Percentiles rank a stretch among this genome's conserved stretches.
Conservation (phyloP, 2,329 filamentous ascomycete genomes). For the Coniochaeta ligniaria region DNA sequence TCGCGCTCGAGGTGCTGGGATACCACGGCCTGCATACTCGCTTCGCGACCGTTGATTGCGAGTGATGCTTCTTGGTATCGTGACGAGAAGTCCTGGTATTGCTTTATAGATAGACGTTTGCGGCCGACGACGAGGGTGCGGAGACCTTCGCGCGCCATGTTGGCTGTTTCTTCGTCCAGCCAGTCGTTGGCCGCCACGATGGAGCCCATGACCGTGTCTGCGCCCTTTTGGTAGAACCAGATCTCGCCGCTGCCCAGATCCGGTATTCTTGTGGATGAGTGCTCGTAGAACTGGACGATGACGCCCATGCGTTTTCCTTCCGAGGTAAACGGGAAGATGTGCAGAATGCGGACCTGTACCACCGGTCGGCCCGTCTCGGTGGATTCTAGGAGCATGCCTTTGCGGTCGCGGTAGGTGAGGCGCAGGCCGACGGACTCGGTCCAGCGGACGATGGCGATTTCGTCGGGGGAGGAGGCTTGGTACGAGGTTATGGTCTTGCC, state of each 20-base stretch:
- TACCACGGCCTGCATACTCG: slow-evolving; percentile 73
- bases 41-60: slow-evolving; percentile 71
- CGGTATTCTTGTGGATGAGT: slow-evolving; percentile 39
- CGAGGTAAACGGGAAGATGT: slow-evolving; percentile 95
- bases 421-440: slow-evolving; percentile 87
- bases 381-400: slow-evolving; percentile 75
- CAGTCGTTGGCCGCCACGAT: slow-evolving; percentile 96
- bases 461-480: slow-evolving; percentile 94
- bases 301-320: slow-evolving; percentile 99
- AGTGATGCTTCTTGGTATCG: slow-evolving; percentile 75
- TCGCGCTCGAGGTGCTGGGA: slow-evolving; percentile 77
- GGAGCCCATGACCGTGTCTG: slow-evolving; percentile 94
- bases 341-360: slow-evolving; percentile 80
- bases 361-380: slow-evolving; percentile 65
- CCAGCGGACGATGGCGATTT: slow-evolving; percentile 96
- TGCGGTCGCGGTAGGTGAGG: slow-evolving; percentile 77
- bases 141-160: slow-evolving; percentile 95
- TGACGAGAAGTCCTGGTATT: slow-evolving; percentile 73
- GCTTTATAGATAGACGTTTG: slow-evolving; percentile 69
- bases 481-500: slow-evolving; percentile 76
- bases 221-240: slow-evolving; percentile 98
- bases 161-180: slow-evolving; percentile 98
- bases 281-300: slow-evolving; percentile 75
- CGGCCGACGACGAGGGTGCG: slow-evolving; percentile 93
- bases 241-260: slow-evolving; percentile 64